phyloP scores from a whole-genome alignment of 805 yeast genomes.

The Diddensiella transvaalensis region DNA sequence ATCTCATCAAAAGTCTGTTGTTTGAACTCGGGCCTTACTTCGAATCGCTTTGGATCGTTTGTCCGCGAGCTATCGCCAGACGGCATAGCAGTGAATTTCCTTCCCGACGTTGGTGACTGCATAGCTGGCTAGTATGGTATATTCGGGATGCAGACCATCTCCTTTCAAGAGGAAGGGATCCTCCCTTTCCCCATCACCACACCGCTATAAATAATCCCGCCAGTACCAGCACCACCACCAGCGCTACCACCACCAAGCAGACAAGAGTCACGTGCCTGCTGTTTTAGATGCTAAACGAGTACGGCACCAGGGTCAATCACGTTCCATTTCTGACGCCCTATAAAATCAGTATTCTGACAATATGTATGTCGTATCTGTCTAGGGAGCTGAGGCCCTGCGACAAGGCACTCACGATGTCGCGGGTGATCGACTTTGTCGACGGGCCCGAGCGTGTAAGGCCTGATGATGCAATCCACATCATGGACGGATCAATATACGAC shows the following conservation, averaged over 20 bases:
- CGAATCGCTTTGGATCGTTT: slow-evolving; percentile 26
- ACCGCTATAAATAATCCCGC: background rate
- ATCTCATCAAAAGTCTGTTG: slow-evolving; percentile 73
- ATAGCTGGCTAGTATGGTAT: slow-evolving; percentile 7
- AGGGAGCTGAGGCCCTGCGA: slow-evolving; percentile 14
- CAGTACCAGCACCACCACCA: no score
- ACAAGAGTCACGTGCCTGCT: background rate
- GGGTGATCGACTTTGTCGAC: slow-evolving; percentile 20
- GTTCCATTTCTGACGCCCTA: slow-evolving; percentile 24
- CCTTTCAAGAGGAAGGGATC: background rate
- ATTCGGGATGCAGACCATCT: background rate
- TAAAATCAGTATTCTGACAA: slow-evolving; percentile 23
- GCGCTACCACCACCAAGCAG: no score
- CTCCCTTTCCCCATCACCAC: background rate
- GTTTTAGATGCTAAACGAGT: no score
- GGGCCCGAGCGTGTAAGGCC: background rate
- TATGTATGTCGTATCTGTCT: slow-evolving; percentile 18
- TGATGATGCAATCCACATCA: slow-evolving; percentile 4
- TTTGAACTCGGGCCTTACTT: slow-evolving; percentile 40
- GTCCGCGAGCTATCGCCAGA: slow-evolving; percentile 20
- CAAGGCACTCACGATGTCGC: slow-evolving; percentile 27
- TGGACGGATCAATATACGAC: slow-evolving; percentile 5
- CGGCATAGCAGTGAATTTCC: slow-evolving; percentile 32
- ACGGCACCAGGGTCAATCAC: background rate
- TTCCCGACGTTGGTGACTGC: slow-evolving; percentile 25